Evolutionary conservation across 176 grass and related monocot genomes (phyloP).

Genomic region (Musa itinerans): DNA sequence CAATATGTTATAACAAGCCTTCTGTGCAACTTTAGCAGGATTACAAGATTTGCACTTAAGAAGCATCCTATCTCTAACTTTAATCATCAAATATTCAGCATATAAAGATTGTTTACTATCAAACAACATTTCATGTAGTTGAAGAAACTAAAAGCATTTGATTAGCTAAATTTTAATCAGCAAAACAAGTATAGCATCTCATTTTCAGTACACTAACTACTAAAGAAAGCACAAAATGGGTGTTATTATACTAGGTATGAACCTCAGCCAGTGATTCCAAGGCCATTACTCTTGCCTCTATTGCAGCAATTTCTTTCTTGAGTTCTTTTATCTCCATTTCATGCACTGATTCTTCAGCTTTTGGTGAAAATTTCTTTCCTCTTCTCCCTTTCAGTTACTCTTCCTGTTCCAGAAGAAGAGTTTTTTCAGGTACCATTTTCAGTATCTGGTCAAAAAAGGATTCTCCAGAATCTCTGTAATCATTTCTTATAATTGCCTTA

Average conservation of each 20-base stretch:
- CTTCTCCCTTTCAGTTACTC: background rate
- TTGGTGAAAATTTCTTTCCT: background rate
- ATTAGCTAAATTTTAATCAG: no score
- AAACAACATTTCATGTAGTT: no score
- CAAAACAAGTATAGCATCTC: no score
- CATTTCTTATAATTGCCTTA: background rate
- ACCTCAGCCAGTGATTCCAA: slow-evolving; percentile 7
- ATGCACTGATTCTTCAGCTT: background rate
- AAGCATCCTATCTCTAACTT: no score
- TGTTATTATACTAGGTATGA: background rate
- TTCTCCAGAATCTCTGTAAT: slow-evolving; percentile 1
- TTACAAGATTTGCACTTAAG: no score
- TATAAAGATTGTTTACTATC: no score
- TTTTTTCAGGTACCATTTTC: background rate
- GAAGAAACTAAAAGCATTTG: no score
- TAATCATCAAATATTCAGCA: no score
- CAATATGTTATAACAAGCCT: no score
- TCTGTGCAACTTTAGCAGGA: no score
- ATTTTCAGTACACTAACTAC: no score
- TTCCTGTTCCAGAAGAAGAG: background rate
- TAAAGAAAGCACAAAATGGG: no score
- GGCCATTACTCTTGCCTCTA: slow-evolving; percentile 12
- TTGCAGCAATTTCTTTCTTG: slow-evolving; percentile 16
- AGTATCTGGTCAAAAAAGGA: background rate
- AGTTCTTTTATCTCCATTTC: slow-evolving; percentile 12